Evolutionary conservation across 352 stramenopile species (phyloP).

Genomic region (Pythium inflatum): DNA sequence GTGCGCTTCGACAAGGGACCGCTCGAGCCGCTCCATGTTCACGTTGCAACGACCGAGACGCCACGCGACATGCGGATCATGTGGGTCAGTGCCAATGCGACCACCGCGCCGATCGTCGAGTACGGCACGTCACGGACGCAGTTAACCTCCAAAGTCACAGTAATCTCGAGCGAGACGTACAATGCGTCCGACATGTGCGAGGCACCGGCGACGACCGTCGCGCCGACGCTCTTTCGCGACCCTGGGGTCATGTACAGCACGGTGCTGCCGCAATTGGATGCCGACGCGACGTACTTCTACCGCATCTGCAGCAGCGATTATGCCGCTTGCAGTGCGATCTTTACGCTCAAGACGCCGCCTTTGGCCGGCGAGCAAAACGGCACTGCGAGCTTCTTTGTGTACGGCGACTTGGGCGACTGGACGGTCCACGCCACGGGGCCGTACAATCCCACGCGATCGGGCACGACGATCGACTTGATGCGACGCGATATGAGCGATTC

Average conservation of each 20-base stretch:
- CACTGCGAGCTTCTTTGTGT: conserved; percentile 37
- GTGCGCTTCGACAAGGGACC: conserved; percentile 10
- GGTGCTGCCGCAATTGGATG: conserved; percentile 13
- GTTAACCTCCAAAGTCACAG: conserved; percentile 3
- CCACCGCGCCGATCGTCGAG: too few species aligned
- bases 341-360: conserved; percentile 23
- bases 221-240: conserved; percentile 17
- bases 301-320: conserved; percentile 1
- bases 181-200: conserved; percentile 27
- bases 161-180: conserved; percentile 6
- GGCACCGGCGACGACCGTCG: neutral
- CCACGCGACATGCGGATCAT: conserved; percentile 34
- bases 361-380: neutral
- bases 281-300: conserved; percentile 24
- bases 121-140: neutral
- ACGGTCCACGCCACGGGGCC: neutral
- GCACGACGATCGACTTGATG: neutral
- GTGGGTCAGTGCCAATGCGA: conserved; percentile 32
- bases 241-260: conserved; percentile 19
- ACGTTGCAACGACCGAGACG: conserved; percentile 30
- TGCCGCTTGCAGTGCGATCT: conserved; percentile 15
- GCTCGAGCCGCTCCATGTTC: conserved; percentile 36
- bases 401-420: conserved; percentile 38
- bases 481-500: neutral
- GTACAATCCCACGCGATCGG: too few species aligned